Percentiles rank a stretch among this genome's conserved stretches.
Evolutionary conservation across 768 basidiomycete species (phyloP).

Genomic region (Lyophyllum decastes): DNA sequence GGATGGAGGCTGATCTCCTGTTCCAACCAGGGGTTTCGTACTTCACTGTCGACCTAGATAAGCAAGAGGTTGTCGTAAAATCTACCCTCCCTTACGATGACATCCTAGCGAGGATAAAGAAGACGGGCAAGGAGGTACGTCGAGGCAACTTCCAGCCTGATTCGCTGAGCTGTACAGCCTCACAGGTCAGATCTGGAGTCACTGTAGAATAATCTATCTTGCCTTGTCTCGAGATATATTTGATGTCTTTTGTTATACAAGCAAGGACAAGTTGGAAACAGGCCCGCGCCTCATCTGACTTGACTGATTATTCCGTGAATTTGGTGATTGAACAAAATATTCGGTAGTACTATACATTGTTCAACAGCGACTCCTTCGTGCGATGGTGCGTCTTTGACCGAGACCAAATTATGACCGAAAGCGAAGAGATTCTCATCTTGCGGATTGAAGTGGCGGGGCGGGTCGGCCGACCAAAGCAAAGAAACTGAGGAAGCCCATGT

Average conservation of each 20-base stretch:
- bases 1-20: background rate
- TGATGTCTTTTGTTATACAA: background rate
- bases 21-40: constrained; percentile 48
- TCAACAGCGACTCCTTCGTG: constrained; percentile 40
- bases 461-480: background rate
- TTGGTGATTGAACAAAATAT: no score
- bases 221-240: background rate
- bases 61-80: constrained; percentile 72
- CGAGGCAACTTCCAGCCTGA: background rate
- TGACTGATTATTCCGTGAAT: no score
- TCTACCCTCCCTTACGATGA: constrained; percentile 62
- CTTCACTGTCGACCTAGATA: constrained; percentile 65
- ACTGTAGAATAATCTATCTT: constrained; percentile 34
- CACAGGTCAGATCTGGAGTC: constrained; percentile 46
- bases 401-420: constrained; percentile 60
- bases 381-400: constrained; percentile 82
- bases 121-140: constrained; percentile 88
- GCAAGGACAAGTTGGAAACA: background rate
- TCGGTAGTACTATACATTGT: no score
- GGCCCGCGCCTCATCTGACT: no score
- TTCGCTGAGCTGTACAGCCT: background rate
- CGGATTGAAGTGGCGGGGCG: constrained; percentile 63
- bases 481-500: background rate
- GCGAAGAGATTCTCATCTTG: constrained; percentile 54
- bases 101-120: constrained; percentile 74